These are phyloP conservation scores for Plantago coronopus DNA, from an alignment of 305 asterid species.

Conservation along the genomic window DNA sequence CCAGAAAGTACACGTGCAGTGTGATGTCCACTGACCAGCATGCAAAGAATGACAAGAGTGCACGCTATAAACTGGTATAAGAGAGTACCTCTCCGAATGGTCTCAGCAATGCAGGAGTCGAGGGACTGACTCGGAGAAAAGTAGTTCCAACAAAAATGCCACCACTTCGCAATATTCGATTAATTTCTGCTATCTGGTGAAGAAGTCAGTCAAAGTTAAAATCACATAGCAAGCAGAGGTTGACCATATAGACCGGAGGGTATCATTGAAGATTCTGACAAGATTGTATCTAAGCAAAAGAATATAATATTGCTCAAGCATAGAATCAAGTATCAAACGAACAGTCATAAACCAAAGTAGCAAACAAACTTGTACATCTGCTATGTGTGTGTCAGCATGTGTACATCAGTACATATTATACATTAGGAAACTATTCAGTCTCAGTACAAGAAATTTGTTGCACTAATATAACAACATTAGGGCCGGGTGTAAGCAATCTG, in stretches of 20 bases:
- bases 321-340: not conserved
- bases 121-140: conserved; percentile 65
- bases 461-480: too few relatives aligned
- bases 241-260: not conserved
- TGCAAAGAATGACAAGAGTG: not conserved
- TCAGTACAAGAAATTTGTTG: too few relatives aligned
- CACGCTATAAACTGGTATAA: not conserved
- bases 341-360: not conserved
- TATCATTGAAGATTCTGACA: conserved; percentile 14
- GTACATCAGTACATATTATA: too few relatives aligned
- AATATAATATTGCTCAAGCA: not conserved
- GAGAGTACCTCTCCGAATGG: conserved; percentile 57
- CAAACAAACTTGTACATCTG: too few relatives aligned
- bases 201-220: conserved; percentile 10
- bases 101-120: conserved; percentile 64
- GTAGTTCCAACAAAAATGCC: conserved; percentile 90
- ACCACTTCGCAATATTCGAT: conserved; percentile 75
- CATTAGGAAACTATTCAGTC: too few relatives aligned
- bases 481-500: too few relatives aligned
- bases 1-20: too few relatives aligned
- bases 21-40: too few relatives aligned
- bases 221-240: conserved; percentile 11
- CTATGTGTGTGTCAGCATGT: too few relatives aligned
- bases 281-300: not conserved
- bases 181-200: conserved; percentile 78